Percentiles rank a stretch among this genome's conserved stretches.
Evolutionary conservation across 305 asterid species (phyloP).

Genomic region (Lippia alba): DNA sequence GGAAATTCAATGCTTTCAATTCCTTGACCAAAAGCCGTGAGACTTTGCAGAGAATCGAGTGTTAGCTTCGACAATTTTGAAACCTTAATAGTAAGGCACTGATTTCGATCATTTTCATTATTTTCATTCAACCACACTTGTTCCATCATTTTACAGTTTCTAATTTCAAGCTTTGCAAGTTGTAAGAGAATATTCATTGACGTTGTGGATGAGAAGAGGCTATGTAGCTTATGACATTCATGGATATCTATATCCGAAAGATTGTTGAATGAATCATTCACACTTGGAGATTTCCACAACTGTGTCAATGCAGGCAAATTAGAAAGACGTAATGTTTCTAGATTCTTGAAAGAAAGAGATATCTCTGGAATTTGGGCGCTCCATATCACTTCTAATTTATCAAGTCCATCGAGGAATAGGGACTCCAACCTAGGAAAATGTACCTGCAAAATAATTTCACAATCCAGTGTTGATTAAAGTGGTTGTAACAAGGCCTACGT

Average conservation of each 20-base stretch:
- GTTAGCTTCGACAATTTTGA: background rate
- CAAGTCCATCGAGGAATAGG: too few relatives aligned
- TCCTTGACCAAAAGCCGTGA: background rate
- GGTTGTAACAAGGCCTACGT: too few relatives aligned
- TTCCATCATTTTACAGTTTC: background rate
- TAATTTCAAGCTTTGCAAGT: background rate
- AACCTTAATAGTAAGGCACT: too few relatives aligned
- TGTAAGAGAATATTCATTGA: background rate
- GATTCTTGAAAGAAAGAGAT: background rate
- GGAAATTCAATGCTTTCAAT: constrained; percentile 30
- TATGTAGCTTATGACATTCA: background rate
- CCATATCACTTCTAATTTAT: too few relatives aligned
- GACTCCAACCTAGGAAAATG: too few relatives aligned
- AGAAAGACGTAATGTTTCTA: background rate
- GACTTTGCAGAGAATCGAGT: background rate
- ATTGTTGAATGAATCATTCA: background rate
- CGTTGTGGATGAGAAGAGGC: background rate
- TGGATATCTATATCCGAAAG: background rate
- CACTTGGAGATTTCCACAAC: constrained; percentile 11
- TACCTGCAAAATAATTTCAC: too few relatives aligned
- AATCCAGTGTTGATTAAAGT: too few relatives aligned
- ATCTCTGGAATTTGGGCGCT: too few relatives aligned
- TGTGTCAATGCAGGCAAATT: background rate
- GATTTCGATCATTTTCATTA: background rate
- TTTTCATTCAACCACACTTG: background rate